Evolutionary conservation across 2,329 filamentous ascomycete species (phyloP).

Genomic region (Triangularia setosa): DNA sequence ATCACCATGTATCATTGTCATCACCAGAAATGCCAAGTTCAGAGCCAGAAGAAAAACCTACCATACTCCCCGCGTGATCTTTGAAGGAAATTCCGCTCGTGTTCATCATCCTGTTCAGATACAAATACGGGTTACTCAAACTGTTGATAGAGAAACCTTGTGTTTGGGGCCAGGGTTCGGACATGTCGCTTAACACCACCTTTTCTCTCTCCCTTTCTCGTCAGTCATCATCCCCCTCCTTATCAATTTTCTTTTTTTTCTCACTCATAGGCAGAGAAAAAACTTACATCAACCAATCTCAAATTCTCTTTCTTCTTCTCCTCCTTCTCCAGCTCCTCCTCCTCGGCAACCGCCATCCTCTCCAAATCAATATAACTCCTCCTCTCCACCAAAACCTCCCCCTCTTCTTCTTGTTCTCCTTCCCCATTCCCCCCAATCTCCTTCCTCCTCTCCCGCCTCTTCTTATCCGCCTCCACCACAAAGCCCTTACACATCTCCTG

Average conservation of each 20-base stretch:
- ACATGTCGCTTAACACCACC: conserved; percentile 98
- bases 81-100: conserved; percentile 82
- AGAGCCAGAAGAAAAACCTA: conserved; percentile 47
- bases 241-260: background rate
- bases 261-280: background rate
- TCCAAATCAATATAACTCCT: conserved; percentile 66
- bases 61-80: conserved; percentile 94
- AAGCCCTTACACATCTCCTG: conserved; percentile 73
- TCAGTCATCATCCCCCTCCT: background rate
- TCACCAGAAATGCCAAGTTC: background rate
- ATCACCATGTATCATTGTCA: background rate
- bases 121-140: conserved; percentile 85
- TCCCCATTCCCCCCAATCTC: background rate
- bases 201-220: conserved; percentile 25
- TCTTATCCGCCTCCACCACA: conserved; percentile 45
- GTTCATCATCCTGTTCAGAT: conserved; percentile 88
- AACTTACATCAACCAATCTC: conserved; percentile 67
- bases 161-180: conserved; percentile 85
- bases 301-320: conserved; percentile 31
- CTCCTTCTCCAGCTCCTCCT: conserved; percentile 33
- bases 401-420: conserved; percentile 21
- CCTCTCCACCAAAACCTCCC: conserved; percentile 33
- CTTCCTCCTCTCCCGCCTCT: conserved; percentile 9
- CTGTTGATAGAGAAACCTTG: conserved; percentile 77
- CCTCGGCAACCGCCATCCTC: conserved; percentile 33